Base-by-base conservation (phyloP, 805 yeast genomes). In the Blastobotrys muscicola region DNA sequence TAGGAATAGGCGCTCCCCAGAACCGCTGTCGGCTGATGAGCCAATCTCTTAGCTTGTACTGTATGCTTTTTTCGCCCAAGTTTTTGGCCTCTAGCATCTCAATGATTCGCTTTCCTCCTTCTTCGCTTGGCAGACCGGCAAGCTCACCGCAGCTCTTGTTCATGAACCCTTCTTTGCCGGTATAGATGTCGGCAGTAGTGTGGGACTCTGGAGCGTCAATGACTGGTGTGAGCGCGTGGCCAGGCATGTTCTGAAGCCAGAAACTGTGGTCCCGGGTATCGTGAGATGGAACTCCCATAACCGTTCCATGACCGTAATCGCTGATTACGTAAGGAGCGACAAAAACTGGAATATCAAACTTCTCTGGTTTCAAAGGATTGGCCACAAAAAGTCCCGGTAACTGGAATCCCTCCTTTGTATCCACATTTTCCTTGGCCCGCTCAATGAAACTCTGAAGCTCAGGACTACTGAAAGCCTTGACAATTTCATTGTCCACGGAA, bases 1-100 rank as follows among this genome's bases (percentile, higher is more conserved):
- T 86, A 4, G 98, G 98, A 43, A 92, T 92, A 2, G 98, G 98
- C 0, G 97, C 92, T 20, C 98, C 98, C 98, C 98, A 92, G 62
- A 83, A 90, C 47, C 98, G 68, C 62, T 92, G 98, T 57, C 98
- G 75, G 55, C 94, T 82, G 38, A 92, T 82, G 23, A 92, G 71
- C 98, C 98, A 92, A 58, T 92, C 98, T 52, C 97, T 72, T 26
- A 92, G 66, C 50, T 80, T 74, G 55, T 71, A 81, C 50, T 79
- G 79, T 0, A 72, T 69, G 3, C 74, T 67, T 2, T 52, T 45
- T 1, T 62, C 50, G 0, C 90, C 96, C 1, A 60, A 33, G 0
- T 16, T 8, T 0, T 47, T 39, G 0, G 51, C 39, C 12, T 56
- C 60, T n/a, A 87, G 62, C 9, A 64, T 57, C 0, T 64, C 51